phyloP scores from a whole-genome alignment of 1,284 basidiomycete genomes.

The Mixia osmundae region DNA sequence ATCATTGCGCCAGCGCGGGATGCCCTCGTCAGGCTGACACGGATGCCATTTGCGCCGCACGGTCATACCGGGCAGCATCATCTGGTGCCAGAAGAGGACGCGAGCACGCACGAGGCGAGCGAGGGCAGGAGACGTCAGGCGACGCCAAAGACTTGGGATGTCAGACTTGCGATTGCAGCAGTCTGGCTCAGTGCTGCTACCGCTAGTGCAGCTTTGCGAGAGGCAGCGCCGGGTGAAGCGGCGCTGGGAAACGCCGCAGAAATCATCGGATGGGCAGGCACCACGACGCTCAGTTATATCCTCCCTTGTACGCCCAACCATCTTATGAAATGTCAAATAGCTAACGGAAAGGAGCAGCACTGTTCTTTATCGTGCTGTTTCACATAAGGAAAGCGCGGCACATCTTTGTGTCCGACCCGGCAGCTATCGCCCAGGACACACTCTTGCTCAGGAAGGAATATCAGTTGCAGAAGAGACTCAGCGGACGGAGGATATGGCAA shows the following conservation, averaged over 20 bases:
- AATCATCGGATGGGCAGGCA: conserved; percentile 11
- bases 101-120: not conserved
- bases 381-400: conserved; percentile 18
- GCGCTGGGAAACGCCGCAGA: conserved; percentile 12
- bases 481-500: conserved; percentile 39
- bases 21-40: conserved; percentile 8
- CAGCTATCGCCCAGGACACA: conserved; percentile 27
- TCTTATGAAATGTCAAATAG: not conserved
- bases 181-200: not conserved
- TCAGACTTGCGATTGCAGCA: not conserved
- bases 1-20: conserved; percentile 5
- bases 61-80: not conserved
- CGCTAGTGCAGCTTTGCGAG: conserved; percentile 3
- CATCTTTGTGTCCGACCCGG: conserved; percentile 14
- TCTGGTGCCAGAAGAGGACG: not conserved
- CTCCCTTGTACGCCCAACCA: conserved; percentile 9
- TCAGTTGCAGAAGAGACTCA: conserved; percentile 38
- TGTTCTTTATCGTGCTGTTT: conserved; percentile 19
- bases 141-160: not conserved
- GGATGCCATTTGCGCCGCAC: conserved; percentile 4
- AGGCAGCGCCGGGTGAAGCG: conserved; percentile 2
- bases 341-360: conserved; percentile 7
- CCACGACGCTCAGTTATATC: conserved; percentile 12
- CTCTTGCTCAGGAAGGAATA: conserved; percentile 49
- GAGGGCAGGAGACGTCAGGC: not conserved